phyloP scores from a whole-genome alignment of 2,329 filamentous ascomycete species.

The Orbilia quercus region DNA sequence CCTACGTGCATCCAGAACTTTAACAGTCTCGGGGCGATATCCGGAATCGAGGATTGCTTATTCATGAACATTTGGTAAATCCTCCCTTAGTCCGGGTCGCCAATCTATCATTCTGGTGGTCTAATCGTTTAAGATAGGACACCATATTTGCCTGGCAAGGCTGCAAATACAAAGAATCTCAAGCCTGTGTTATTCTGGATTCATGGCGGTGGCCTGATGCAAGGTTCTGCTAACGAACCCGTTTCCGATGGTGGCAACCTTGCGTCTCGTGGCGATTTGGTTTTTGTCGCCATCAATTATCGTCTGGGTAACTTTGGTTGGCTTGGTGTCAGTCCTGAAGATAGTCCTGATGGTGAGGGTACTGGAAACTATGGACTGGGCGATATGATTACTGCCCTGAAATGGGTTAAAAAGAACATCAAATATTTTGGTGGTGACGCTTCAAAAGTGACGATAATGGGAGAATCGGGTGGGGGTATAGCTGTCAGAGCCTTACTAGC shows the following conservation, averaged over 20 bases:
- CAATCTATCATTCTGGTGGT: neutral
- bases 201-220: conserved; percentile 64
- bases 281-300: conserved; percentile 67
- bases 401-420: conserved; percentile 64
- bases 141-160: conserved; percentile 64
- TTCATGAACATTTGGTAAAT: conserved; percentile 65
- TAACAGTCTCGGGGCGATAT: conserved; percentile 12
- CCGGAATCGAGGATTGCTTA: conserved; percentile 66
- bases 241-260: conserved; percentile 65
- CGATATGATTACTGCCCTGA: conserved; percentile 64
- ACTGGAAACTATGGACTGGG: conserved; percentile 65
- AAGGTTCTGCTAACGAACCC: conserved; percentile 61
- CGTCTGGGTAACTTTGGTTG: conserved; percentile 58
- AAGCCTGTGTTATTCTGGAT: conserved; percentile 65
- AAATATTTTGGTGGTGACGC: conserved; percentile 62
- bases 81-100: neutral
- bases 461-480: conserved; percentile 61
- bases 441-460: conserved; percentile 62
- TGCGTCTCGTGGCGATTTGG: conserved; percentile 63
- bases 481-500: conserved; percentile 66
- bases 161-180: conserved; percentile 61
- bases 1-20: conserved; percentile 64
- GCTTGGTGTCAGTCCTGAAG: conserved; percentile 50
- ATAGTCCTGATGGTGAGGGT: conserved; percentile 60
- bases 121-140: conserved; percentile 9